These are phyloP conservation scores for Gynostemma pentaphyllum DNA, from an alignment of 306 rosid species.

Conservation along the genomic window DNA sequence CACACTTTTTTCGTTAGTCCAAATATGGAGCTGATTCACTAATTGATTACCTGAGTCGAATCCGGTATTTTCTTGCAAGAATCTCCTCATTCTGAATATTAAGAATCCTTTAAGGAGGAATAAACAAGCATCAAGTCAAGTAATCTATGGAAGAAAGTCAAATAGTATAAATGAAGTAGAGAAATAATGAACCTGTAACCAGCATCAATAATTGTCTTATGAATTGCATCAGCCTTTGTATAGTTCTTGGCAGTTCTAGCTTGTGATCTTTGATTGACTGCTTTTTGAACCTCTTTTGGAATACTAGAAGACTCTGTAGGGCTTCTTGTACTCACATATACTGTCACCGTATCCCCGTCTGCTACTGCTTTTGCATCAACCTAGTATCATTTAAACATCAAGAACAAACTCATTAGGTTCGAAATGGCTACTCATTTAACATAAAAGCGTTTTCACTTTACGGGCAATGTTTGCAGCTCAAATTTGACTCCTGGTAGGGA, in stretches of 20 bases:
- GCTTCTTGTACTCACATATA: slow-evolving; percentile 64
- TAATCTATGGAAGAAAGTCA: neutral
- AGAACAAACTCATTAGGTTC: slow-evolving; percentile 6
- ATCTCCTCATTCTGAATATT: slow-evolving; percentile 38
- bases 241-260: slow-evolving; percentile 42
- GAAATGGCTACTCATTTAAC: slow-evolving; percentile 10
- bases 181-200: slow-evolving; percentile 58
- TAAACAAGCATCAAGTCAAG: neutral
- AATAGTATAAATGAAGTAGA: neutral
- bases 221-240: slow-evolving; percentile 55
- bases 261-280: slow-evolving; percentile 39
- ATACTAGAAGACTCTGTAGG: slow-evolving; percentile 57
- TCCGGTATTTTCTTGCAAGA: slow-evolving; percentile 68
- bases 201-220: slow-evolving; percentile 45
- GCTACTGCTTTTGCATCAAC: slow-evolving; percentile 73
- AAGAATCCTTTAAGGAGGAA: slow-evolving; percentile 33
- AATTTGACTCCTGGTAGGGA: slow-evolving; percentile 54
- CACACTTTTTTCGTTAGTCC: too few species aligned
- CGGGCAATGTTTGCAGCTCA: slow-evolving; percentile 65
- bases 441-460: slow-evolving; percentile 8
- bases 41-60: slow-evolving; percentile 67
- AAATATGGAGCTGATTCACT: neutral
- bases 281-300: slow-evolving; percentile 42
- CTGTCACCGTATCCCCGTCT: slow-evolving; percentile 86
- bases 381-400: slow-evolving; percentile 18